Conservation (phyloP, 139 green algal species). For the Micromonas pusilla region DNA sequence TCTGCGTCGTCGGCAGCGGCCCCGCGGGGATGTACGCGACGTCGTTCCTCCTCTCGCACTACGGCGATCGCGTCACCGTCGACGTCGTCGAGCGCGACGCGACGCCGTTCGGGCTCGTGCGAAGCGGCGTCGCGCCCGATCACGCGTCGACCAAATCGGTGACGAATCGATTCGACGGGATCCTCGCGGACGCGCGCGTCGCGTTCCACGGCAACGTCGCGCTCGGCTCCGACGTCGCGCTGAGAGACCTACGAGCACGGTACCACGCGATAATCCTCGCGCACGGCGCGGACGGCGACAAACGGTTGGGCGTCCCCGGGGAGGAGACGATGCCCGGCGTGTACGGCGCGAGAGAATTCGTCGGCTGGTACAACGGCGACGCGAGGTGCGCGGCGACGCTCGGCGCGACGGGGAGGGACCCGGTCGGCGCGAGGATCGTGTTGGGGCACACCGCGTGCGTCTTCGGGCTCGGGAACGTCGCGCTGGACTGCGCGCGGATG, state of each 20-base stretch:
- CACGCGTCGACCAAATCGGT: slow-evolving; percentile 84
- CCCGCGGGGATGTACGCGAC: slow-evolving; percentile 81
- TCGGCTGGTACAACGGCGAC: slow-evolving; percentile 98
- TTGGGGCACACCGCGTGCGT: slow-evolving; percentile 22
- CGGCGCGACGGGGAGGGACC: not conserved
- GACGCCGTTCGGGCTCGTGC: slow-evolving; percentile 88
- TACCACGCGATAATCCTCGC: slow-evolving; percentile 82
- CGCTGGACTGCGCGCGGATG: slow-evolving; percentile 85
- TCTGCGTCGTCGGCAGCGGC: slow-evolving; percentile 77
- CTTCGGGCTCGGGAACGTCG: slow-evolving; percentile 77
- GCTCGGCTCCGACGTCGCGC: slow-evolving; percentile 53
- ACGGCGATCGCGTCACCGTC: slow-evolving; percentile 13
- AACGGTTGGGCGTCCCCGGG: slow-evolving; percentile 63
- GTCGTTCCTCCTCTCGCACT: slow-evolving; percentile 36
- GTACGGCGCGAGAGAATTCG: slow-evolving; percentile 82
- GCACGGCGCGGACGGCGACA: slow-evolving; percentile 82
- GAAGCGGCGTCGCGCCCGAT: slow-evolving; percentile 87
- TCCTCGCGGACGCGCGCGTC: not conserved
- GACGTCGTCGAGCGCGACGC: slow-evolving; percentile 70
- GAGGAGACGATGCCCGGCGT: slow-evolving; percentile 60
- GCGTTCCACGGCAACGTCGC: slow-evolving; percentile 81
- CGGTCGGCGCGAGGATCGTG: not conserved
- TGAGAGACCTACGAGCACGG: slow-evolving; percentile 57
- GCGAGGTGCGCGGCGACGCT: slow-evolving; percentile 36
- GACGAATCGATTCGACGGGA: slow-evolving; percentile 20